Evolutionary conservation across 305 asterid genomes (phyloP), one percentile per base, ranked within the genome.

Genomic region (Plantago coronopus): DNA sequence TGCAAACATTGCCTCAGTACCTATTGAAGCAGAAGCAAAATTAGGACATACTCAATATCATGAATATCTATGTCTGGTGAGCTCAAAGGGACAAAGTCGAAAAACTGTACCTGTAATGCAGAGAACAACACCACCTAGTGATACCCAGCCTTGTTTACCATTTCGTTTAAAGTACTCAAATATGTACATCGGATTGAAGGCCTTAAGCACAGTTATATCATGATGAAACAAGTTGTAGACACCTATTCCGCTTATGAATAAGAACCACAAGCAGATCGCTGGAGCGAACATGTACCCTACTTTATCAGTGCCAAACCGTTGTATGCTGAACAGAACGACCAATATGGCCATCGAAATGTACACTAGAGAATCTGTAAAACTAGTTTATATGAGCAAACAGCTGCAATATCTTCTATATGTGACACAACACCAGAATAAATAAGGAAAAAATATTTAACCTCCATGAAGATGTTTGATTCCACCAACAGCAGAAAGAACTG

Each of bases 1-100:
- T 7, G 95, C 95, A 48, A 87, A 87, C 96, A 87, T 87, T 69
- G 96, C 96, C 65, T 87, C 96, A 0, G 94, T 61, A 34, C 95
- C 91, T 75, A 61, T 54, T 19, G 34, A 61, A 38, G 51, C 16
- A 25, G 53, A 43, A 16, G 5, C 20, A 48, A n/a, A 0, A 31
- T 22, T 44, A 17, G 48, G 19, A 42, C 22, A 42, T 25, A 16
- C 19, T n/a, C 5, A 8, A 37, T 21, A 59, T 20, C n/a, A 44
- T 25, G 22, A 48, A 25, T 13, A 18, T 44, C 34, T 37, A 13
- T 6, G 5, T 48, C 17, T 4, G 10, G 19, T 19, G 12, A 46
- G 2, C 7, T 51, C 16, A 3, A n/a, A n/a, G n/a, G n/a, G n/a
- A n/a, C n/a, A n/a, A 37, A 63, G 16, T 40, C 22, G 15, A 43